Evolutionary conservation across 2,329 filamentous ascomycete genomes (phyloP).

Genomic region (Cordyceps tenuipes): DNA sequence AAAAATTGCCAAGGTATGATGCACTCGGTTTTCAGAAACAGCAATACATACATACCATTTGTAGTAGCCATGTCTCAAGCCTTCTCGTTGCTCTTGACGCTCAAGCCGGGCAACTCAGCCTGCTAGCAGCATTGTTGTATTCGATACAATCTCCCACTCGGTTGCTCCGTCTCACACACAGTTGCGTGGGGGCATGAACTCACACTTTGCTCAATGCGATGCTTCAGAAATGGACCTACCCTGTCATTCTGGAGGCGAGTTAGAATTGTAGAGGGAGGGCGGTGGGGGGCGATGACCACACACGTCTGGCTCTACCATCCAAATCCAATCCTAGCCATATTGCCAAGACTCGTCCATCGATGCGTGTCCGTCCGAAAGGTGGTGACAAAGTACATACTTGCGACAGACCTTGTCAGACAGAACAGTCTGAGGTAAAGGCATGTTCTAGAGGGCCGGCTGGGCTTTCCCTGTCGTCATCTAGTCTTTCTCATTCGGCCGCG

Average conservation of each 20-base stretch:
- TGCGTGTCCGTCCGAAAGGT: background rate
- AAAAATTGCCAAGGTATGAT: too few relatives aligned
- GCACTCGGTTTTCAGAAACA: too few relatives aligned
- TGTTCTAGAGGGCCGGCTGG: background rate
- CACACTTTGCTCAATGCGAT: background rate
- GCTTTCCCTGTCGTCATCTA: too few relatives aligned
- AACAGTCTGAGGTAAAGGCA: background rate
- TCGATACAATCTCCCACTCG: too few relatives aligned
- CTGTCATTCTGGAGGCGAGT: background rate
- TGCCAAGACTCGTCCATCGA: slow-evolving; percentile 3
- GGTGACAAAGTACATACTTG: background rate
- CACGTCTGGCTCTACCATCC: background rate
- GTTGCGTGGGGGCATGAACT: background rate
- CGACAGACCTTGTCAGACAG: background rate
- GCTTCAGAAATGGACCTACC: background rate
- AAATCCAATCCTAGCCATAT: background rate
- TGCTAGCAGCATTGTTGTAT: background rate
- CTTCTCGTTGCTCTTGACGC: too few relatives aligned
- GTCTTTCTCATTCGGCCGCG: background rate
- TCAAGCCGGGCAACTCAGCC: background rate
- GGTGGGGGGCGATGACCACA: background rate
- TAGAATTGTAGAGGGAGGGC: background rate
- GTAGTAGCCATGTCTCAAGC: background rate
- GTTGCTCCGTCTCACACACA: too few relatives aligned
- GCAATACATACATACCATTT: too few relatives aligned